Conservation (phyloP, 2,329 filamentous ascomycete genomes). For the Chaetomium sp. region DNA sequence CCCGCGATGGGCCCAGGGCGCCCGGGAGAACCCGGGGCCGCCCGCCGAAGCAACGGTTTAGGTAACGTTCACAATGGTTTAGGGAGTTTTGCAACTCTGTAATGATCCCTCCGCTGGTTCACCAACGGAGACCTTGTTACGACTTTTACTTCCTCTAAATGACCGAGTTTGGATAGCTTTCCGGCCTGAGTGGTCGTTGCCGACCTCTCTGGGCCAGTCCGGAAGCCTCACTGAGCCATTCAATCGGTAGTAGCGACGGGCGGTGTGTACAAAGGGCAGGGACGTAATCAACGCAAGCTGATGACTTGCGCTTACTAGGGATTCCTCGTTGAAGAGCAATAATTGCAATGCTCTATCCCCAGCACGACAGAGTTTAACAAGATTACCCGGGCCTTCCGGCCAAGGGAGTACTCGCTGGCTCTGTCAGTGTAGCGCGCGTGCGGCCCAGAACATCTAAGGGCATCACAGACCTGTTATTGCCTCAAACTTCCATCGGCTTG, state of each 20-base stretch:
- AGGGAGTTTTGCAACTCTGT: constrained; percentile 7
- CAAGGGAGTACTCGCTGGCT: constrained; percentile 48
- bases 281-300: constrained; percentile 49
- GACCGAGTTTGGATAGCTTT: constrained; percentile 5
- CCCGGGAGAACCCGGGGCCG: neutral
- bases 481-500: too few species aligned
- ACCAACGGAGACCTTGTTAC: constrained; percentile 10
- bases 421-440: constrained; percentile 46
- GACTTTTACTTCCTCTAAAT: constrained; percentile 9
- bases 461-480: too few species aligned
- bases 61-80: constrained; percentile 4
- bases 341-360: constrained; percentile 50
- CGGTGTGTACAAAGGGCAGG: constrained; percentile 50
- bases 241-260: constrained; percentile 30
- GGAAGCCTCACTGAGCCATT: constrained; percentile 10
- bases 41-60: constrained; percentile 6
- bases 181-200: neutral
- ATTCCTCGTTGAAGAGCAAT: constrained; percentile 51
- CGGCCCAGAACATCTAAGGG: constrained; percentile 38
- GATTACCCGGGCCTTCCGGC: constrained; percentile 47
- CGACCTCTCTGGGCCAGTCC: neutral
- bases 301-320: constrained; percentile 49
- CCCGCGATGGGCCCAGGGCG: too few species aligned
- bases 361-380: constrained; percentile 48
- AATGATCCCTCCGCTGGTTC: constrained; percentile 11